Conservation (phyloP, 768 basidiomycete genomes). For the Podaxis sp. region DNA sequence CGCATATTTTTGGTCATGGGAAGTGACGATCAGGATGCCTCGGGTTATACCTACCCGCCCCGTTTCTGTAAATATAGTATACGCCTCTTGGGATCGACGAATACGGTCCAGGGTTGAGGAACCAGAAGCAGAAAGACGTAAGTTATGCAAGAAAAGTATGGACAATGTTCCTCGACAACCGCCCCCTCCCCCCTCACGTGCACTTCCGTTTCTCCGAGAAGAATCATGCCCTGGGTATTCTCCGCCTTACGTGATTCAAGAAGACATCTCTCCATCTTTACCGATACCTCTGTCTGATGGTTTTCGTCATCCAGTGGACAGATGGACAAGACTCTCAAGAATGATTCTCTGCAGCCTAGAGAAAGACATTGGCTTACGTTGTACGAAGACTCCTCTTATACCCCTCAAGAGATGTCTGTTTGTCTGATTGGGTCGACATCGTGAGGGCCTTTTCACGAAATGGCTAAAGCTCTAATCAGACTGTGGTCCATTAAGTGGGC, state of each 20-base stretch:
- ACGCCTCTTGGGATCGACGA: neutral
- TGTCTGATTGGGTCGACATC: too few relatives aligned
- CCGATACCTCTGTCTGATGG: neutral
- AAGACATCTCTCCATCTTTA: neutral
- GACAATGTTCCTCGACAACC: neutral
- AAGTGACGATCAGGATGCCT: neutral
- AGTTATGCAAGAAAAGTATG: neutral
- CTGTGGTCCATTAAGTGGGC: too few relatives aligned
- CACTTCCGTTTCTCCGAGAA: constrained; percentile 5
- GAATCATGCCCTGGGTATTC: neutral
- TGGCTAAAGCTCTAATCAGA: too few relatives aligned
- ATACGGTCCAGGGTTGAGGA: neutral
- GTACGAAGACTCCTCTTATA: too few relatives aligned
- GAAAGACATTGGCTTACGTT: too few relatives aligned
- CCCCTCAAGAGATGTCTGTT: too few relatives aligned
- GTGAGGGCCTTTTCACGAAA: too few relatives aligned
- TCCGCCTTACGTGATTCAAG: neutral
- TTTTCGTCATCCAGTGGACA: neutral
- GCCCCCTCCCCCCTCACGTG: neutral
- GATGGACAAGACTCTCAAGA: neutral
- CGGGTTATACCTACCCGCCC: neutral
- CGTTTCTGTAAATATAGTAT: neutral
- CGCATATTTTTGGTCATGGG: neutral
- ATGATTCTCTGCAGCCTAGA: too few relatives aligned
- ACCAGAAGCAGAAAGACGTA: neutral